Evolutionary conservation across 1,284 basidiomycete species (phyloP).

Genomic region (Filobasidium uniguttulatum): DNA sequence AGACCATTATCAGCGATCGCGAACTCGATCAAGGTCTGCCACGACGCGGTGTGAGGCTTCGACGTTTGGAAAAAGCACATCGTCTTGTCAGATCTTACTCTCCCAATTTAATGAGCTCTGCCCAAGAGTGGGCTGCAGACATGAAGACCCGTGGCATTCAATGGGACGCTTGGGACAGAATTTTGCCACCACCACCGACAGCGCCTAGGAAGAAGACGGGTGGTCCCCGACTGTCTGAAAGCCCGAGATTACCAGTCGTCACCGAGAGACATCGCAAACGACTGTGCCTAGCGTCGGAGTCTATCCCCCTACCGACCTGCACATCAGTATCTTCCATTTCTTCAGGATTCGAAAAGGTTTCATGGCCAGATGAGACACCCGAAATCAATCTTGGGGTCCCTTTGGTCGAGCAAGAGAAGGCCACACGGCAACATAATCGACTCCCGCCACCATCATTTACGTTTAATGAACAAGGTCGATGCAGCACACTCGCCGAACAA

Average conservation of each 20-base stretch:
- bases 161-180: slow-evolving; percentile 28
- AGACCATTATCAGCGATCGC: slow-evolving; percentile 43
- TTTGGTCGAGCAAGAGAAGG: too few relatives aligned
- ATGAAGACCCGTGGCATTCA: slow-evolving; percentile 7
- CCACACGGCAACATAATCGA: too few relatives aligned
- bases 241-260: neutral
- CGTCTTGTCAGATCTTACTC: slow-evolving; percentile 71
- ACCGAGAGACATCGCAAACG: slow-evolving; percentile 6
- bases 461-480: slow-evolving; percentile 57
- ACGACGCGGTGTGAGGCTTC: slow-evolving; percentile 55
- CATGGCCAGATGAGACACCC: too few relatives aligned
- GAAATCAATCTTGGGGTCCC: too few relatives aligned
- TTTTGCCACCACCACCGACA: slow-evolving; percentile 18
- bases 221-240: neutral
- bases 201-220: neutral
- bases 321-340: neutral
- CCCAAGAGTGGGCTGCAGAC: slow-evolving; percentile 52
- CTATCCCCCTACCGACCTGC: neutral
- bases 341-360: neutral
- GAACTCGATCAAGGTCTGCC: slow-evolving; percentile 40
- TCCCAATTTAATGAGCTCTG: slow-evolving; percentile 57
- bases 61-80: slow-evolving; percentile 55
- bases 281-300: neutral
- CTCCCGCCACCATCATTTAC: too few relatives aligned
- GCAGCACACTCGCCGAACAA: slow-evolving; percentile 61